These are phyloP conservation scores for Atalantia buxifolia DNA, from an alignment of 345 rosid species.

Conservation along the genomic window DNA sequence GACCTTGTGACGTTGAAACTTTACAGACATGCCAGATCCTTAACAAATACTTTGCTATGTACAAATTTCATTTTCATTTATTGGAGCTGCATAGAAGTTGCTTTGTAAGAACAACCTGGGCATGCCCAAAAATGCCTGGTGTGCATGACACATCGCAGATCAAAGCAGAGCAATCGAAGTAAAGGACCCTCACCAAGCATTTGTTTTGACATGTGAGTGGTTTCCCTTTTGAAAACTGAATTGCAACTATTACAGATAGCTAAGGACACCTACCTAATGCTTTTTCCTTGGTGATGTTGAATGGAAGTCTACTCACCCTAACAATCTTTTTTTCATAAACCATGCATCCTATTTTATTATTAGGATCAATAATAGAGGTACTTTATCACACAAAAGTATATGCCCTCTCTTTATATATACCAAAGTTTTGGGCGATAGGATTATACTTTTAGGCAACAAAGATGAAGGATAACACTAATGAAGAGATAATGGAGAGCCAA, in stretches of 20 bases:
- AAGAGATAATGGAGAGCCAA: slow-evolving; percentile 38
- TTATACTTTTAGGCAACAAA: neutral
- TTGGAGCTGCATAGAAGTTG: neutral
- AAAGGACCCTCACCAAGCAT: neutral
- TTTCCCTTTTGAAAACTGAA: neutral
- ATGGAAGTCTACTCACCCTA: slow-evolving; percentile 46
- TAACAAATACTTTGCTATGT: neutral
- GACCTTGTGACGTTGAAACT: neutral
- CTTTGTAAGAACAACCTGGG: neutral
- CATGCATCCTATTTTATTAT: neutral
- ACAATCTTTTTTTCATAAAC: slow-evolving; percentile 23
- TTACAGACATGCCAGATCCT: neutral
- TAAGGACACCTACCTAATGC: neutral
- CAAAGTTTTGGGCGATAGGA: neutral
- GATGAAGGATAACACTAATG: slow-evolving; percentile 16
- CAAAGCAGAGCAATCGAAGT: neutral
- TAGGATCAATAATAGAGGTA: neutral
- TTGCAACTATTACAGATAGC: neutral
- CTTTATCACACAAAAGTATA: neutral
- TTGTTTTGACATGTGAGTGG: neutral
- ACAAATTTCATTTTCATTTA: neutral
- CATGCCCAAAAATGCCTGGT: neutral
- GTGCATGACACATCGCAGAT: neutral
- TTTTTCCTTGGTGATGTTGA: neutral
- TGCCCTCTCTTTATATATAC: neutral